Percentiles rank a stretch among this genome's conserved stretches.
Conservation (phyloP, 2,329 filamentous ascomycete genomes). For the Blumeriella jaapii region DNA sequence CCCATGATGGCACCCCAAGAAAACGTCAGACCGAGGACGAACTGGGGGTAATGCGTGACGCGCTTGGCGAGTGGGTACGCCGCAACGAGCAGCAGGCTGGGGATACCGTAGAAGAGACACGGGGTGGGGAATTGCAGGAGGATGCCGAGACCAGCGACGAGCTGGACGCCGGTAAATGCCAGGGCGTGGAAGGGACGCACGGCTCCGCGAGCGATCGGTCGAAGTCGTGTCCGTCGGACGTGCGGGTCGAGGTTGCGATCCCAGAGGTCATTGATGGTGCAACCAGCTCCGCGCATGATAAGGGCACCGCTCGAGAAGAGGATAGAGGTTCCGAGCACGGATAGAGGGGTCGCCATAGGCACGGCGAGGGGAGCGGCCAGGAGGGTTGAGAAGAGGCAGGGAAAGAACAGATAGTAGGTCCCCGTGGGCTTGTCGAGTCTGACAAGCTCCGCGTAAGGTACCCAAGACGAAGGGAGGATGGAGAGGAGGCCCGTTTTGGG, state of each 20-base stretch:
- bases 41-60: constrained; percentile 78
- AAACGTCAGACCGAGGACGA: constrained; percentile 73
- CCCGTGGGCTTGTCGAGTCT: constrained; percentile 73
- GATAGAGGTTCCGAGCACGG: constrained; percentile 51
- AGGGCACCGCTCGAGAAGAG: constrained; percentile 69
- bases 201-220: constrained; percentile 72
- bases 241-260: constrained; percentile 78
- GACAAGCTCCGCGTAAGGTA: constrained; percentile 74
- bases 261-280: constrained; percentile 85
- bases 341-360: constrained; percentile 47
- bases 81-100: constrained; percentile 61
- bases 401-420: constrained; percentile 77
- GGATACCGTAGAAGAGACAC: constrained; percentile 68
- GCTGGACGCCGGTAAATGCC: constrained; percentile 62
- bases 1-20: constrained; percentile 86
- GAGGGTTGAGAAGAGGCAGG: constrained; percentile 74
- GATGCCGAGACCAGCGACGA: constrained; percentile 60
- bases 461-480: constrained; percentile 52
- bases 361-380: constrained; percentile 60
- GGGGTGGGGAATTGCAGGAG: constrained; percentile 63
- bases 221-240: constrained; percentile 62
- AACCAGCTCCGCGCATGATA: constrained; percentile 80
- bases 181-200: constrained; percentile 61
- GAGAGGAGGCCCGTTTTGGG: constrained; percentile 63
- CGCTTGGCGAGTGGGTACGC: constrained; percentile 76